Evolutionary conservation across 2,329 filamentous ascomycete species (phyloP).

Genomic region (Emmonsiellopsis sp.): DNA sequence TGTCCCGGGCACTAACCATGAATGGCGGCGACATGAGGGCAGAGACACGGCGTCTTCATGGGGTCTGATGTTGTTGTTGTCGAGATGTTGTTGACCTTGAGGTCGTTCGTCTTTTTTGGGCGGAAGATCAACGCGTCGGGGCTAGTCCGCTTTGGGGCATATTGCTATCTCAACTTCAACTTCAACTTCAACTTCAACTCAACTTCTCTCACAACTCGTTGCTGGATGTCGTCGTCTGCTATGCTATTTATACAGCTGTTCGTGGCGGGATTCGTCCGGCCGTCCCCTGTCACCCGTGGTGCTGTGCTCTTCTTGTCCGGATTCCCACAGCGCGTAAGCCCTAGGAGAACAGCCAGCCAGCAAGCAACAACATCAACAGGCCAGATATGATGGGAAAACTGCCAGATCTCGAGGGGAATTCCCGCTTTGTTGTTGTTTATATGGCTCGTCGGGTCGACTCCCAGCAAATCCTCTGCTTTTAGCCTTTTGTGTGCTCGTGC

Average conservation of each 20-base stretch:
- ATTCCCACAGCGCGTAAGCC: not conserved
- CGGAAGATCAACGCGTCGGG: not conserved
- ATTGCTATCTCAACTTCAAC: not conserved
- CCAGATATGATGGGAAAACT: not conserved
- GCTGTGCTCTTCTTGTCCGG: not conserved
- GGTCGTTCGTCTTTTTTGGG: not conserved
- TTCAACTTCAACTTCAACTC: not conserved
- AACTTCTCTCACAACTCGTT: not conserved
- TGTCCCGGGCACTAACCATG: constrained; percentile 25
- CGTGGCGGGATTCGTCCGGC: too few species aligned
- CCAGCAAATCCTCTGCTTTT: not conserved
- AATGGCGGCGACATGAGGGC: constrained; percentile 1
- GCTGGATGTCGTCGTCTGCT: not conserved
- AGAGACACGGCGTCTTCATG: not conserved
- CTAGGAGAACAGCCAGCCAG: not conserved
- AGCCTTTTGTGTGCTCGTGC: not conserved
- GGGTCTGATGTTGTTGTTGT: not conserved
- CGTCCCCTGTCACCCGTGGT: too few species aligned
- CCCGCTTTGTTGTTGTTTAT: not conserved
- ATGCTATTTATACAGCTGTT: not conserved
- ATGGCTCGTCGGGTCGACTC: not conserved
- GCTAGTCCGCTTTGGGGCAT: constrained; percentile 4
- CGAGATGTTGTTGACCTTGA: not conserved
- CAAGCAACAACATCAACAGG: not conserved
- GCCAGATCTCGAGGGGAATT: not conserved